A percentile compares a stretch with the other conserved stretches of the same genome.
Evolutionary conservation across 2,329 filamentous ascomycete species (phyloP).

Genomic region (Fusarium sp.): DNA sequence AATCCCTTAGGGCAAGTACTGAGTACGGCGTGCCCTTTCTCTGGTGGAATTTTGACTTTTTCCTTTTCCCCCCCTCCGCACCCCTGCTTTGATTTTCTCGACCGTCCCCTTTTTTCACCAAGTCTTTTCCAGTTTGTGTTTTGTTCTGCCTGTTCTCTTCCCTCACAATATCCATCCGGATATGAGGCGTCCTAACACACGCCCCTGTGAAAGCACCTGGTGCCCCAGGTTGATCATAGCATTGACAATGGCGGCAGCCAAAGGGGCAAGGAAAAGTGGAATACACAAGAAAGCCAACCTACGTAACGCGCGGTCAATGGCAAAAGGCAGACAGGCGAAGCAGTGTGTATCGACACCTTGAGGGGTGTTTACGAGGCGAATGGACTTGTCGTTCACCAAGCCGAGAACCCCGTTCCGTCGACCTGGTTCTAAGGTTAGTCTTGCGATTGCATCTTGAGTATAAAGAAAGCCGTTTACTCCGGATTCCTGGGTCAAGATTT

Average conservation of each 20-base stretch:
- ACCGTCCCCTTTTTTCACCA: slow-evolving; percentile 23
- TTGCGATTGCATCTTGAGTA: slow-evolving; percentile 20
- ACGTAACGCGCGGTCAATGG: slow-evolving; percentile 38
- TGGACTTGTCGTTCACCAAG: slow-evolving; percentile 40
- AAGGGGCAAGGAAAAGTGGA: slow-evolving; percentile 24
- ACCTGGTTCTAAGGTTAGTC: background rate
- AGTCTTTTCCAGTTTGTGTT: slow-evolving; percentile 12
- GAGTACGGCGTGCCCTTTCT: slow-evolving; percentile 20
- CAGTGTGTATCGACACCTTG: slow-evolving; percentile 37
- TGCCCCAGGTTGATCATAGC: slow-evolving; percentile 31
- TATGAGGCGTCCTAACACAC: slow-evolving; percentile 13
- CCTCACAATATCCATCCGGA: slow-evolving; percentile 25
- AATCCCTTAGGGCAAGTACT: slow-evolving; percentile 27
- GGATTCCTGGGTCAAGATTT: slow-evolving; percentile 38
- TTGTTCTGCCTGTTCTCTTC: background rate
- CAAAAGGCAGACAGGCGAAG: slow-evolving; percentile 15
- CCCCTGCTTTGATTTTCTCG: slow-evolving; percentile 24
- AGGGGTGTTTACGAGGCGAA: slow-evolving; percentile 24
- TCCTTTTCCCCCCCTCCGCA: background rate
- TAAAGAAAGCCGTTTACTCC: slow-evolving; percentile 49
- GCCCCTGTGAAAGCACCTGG: slow-evolving; percentile 22
- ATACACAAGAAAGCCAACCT: slow-evolving; percentile 19
- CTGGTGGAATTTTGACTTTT: slow-evolving; percentile 28
- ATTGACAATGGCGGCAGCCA: slow-evolving; percentile 27
- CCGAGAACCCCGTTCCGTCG: slow-evolving; percentile 23